Conservation (phyloP, 768 basidiomycete species). For the Podaxis sp. region DNA sequence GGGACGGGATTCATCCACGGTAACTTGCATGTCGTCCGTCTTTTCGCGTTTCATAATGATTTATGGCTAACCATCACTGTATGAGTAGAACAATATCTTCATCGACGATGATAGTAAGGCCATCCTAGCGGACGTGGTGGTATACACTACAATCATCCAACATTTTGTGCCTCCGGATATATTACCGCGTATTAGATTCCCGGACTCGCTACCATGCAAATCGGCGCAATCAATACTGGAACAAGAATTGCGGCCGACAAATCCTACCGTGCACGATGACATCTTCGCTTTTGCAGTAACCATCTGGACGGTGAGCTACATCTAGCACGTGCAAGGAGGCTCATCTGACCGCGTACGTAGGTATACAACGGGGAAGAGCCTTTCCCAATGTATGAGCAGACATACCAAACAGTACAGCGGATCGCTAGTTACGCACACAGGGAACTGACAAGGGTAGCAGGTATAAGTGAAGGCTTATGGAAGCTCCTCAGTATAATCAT, state of each 20-base stretch:
- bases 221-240: background rate
- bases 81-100: background rate
- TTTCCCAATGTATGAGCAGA: background rate
- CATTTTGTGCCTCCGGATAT: background rate
- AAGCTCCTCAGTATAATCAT: background rate
- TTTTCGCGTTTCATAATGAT: background rate
- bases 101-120: background rate
- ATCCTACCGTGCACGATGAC: background rate
- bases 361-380: background rate
- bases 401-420: background rate
- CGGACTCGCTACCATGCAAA: slow-evolving; percentile 1
- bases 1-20: background rate
- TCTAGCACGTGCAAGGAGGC: too few relatives aligned
- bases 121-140: background rate
- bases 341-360: background rate
- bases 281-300: slow-evolving; percentile 6
- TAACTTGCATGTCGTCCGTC: background rate
- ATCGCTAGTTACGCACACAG: background rate
- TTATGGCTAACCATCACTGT: background rate
- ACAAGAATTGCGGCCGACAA: background rate
- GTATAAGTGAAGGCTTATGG: slow-evolving; percentile 2
- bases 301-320: background rate
- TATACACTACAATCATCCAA: background rate
- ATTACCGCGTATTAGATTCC: background rate
- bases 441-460: background rate